A percentile compares a stretch with the other conserved stretches of the same genome.
These are phyloP conservation scores for Torulaspora globosa DNA, from an alignment of 1,139 yeast genomes.

Conservation along the genomic window DNA sequence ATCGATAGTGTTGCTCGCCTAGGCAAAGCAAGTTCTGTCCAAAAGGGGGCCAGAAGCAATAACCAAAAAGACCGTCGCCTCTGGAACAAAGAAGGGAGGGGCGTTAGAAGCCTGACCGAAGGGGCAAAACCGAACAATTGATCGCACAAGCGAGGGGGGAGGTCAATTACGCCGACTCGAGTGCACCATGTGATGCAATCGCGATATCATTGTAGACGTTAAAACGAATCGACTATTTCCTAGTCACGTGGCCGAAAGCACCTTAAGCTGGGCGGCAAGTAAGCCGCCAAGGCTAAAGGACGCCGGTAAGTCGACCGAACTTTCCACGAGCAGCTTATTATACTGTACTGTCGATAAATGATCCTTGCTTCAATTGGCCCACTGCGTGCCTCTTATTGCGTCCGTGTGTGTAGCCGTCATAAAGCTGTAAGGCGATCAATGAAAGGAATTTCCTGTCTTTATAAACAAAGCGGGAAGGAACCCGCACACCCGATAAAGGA, in stretches of 20 bases:
- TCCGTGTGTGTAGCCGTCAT: no score
- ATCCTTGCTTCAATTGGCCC: no score
- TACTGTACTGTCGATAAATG: no score
- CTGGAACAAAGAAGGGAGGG: neutral
- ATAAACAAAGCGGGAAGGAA: neutral
- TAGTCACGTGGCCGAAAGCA: no score
- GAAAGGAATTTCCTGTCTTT: neutral
- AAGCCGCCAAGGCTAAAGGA: neutral
- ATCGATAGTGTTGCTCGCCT: neutral
- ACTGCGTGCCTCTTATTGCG: no score
- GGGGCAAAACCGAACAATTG: neutral
- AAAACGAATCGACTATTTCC: no score
- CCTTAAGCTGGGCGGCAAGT: neutral
- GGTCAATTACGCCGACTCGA: neutral
- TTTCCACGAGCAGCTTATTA: neutral
- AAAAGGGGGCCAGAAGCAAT: constrained; percentile 2
- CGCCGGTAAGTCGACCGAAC: neutral
- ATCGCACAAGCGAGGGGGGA: neutral
- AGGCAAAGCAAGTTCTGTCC: neutral
- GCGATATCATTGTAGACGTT: neutral
- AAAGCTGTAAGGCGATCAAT: no score
- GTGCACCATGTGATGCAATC: neutral
- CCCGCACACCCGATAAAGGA: neutral
- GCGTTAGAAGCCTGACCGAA: neutral
- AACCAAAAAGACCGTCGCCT: neutral